Evolutionary conservation across 2,329 filamentous ascomycete species (phyloP).

Genomic region (Fusarium sp.): DNA sequence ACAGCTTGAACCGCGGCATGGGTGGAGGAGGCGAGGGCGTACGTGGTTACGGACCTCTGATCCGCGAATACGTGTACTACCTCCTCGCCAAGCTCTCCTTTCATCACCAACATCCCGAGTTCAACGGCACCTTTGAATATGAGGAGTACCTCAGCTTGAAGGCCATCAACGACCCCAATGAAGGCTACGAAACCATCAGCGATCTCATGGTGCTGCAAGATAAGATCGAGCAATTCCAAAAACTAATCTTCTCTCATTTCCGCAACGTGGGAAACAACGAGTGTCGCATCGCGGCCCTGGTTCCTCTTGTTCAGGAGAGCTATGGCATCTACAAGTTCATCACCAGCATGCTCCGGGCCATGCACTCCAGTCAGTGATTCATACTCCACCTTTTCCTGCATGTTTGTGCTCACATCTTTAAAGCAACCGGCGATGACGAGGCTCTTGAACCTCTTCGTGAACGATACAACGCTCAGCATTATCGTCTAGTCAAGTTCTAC

Average conservation of each 20-base stretch:
- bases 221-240: constrained; percentile 98
- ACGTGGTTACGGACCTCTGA: constrained; percentile 89
- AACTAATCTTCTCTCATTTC: constrained; percentile 97
- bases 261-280: constrained; percentile 92
- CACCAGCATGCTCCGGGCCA: constrained; percentile 97
- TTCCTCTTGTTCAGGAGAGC: constrained; percentile 94
- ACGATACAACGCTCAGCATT: constrained; percentile 94
- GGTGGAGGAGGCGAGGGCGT: constrained; percentile 83
- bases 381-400: neutral
- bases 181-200: constrained; percentile 95
- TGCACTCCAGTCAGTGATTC: constrained; percentile 82
- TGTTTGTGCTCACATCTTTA: constrained; percentile 32
- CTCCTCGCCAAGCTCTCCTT: constrained; percentile 95
- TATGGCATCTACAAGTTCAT: constrained; percentile 99
- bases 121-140: constrained; percentile 98
- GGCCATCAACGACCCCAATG: constrained; percentile 97
- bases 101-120: constrained; percentile 95
- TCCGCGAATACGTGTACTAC: constrained; percentile 96
- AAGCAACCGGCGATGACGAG: constrained; percentile 91
- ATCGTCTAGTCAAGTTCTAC: constrained; percentile 96
- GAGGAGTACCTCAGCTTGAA: constrained; percentile 99
- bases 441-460: constrained; percentile 87
- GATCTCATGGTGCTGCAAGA: constrained; percentile 97
- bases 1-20: constrained; percentile 86
- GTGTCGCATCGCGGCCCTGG: constrained; percentile 91